Percentiles rank a stretch among this genome's conserved stretches.
Evolutionary conservation across 768 basidiomycete genomes (phyloP).

Genomic region (Tremella yokohamensis): DNA sequence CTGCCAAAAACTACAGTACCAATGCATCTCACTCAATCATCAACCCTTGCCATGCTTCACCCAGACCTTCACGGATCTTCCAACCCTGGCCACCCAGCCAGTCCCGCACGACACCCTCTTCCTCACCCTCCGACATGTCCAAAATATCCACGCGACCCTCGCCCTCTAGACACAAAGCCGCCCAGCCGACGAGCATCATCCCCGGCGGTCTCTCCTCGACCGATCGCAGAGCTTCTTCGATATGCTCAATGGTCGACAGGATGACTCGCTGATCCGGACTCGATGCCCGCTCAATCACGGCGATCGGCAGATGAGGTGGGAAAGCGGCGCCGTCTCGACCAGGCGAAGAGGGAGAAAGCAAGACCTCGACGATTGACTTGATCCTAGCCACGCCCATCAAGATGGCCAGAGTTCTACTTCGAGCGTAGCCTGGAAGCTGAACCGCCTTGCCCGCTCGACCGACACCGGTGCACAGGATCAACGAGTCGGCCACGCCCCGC

Average conservation of each 20-base stretch:
- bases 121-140: conserved; percentile 57
- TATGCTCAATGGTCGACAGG: conserved; percentile 68
- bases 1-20: not conserved
- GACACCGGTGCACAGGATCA: conserved; percentile 90
- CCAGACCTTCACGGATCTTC: conserved; percentile 66
- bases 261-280: conserved; percentile 87
- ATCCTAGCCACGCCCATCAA: conserved; percentile 95
- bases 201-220: conserved; percentile 87
- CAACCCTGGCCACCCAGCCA: conserved; percentile 67
- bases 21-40: conserved; percentile 7
- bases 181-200: conserved; percentile 95
- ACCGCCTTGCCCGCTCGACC: conserved; percentile 80
- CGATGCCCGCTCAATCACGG: conserved; percentile 90
- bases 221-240: conserved; percentile 67
- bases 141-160: conserved; percentile 68
- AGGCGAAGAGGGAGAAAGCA: conserved; percentile 47
- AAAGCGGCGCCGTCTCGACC: conserved; percentile 60
- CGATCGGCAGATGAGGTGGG: conserved; percentile 75
- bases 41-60: conserved; percentile 41
- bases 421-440: conserved; percentile 79
- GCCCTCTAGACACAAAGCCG: conserved; percentile 71
- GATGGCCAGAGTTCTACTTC: conserved; percentile 72
- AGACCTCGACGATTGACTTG: conserved; percentile 63
- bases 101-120: conserved; percentile 54
- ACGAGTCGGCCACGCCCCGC: conserved; percentile 83